These are phyloP conservation scores for Monilinia laxa DNA, from an alignment of 2,329 filamentous ascomycete genomes.

Conservation along the genomic window DNA sequence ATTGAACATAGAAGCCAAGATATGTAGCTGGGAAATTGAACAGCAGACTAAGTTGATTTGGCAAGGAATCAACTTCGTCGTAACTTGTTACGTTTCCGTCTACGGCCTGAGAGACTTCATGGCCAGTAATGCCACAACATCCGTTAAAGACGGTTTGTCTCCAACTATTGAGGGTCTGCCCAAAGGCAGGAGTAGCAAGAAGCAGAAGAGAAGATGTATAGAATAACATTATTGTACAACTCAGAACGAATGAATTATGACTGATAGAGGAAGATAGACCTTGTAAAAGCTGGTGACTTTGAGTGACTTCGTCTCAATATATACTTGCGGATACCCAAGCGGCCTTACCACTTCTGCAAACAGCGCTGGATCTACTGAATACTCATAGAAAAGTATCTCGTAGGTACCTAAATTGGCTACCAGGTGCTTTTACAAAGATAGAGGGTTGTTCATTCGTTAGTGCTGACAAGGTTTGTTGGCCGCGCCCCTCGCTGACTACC, in stretches of 20 bases:
- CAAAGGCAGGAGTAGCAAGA: not conserved
- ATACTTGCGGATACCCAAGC: not conserved
- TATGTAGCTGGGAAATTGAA: not conserved
- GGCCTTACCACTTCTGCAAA: not conserved
- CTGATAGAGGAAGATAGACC: not conserved
- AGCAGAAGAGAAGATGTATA: not conserved
- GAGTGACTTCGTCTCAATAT: not conserved
- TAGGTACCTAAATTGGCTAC: not conserved
- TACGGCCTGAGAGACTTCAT: not conserved
- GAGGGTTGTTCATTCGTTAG: not conserved
- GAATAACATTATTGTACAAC: not conserved
- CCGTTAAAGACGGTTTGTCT: not conserved
- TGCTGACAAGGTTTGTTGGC: not conserved
- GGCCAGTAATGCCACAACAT: not conserved
- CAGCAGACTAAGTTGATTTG: not conserved
- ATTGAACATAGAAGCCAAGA: constrained; percentile 10
- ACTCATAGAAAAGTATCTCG: not conserved
- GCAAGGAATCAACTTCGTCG: not conserved
- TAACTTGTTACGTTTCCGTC: constrained; percentile 6
- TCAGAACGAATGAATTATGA: not conserved
- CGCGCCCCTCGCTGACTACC: not conserved
- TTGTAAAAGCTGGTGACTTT: not conserved
- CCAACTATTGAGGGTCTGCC: constrained; percentile 9
- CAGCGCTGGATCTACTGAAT: not conserved
- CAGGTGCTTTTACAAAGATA: not conserved